A percentile compares a stretch with the other conserved stretches of the same genome.
These are phyloP conservation scores for Apophysomyces ossiformis DNA, from an alignment of 371 early-diverging fungal genomes.

Conservation along the genomic window DNA sequence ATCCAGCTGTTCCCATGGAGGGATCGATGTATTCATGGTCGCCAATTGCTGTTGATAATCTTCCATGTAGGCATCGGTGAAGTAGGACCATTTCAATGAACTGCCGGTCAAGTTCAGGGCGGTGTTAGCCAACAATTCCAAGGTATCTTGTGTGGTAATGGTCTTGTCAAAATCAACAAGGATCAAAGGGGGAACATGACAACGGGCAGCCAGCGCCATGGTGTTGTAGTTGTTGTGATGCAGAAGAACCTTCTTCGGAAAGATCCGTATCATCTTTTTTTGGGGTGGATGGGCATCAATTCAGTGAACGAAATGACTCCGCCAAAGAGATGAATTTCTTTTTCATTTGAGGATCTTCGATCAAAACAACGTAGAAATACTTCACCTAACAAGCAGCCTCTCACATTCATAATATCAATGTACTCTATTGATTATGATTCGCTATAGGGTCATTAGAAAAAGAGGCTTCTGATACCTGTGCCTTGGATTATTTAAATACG, in stretches of 20 bases:
- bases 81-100: constrained; percentile 37
- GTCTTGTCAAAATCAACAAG: constrained; percentile 55
- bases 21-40: neutral
- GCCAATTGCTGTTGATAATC: constrained; percentile 31
- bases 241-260: neutral
- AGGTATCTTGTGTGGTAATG: constrained; percentile 43
- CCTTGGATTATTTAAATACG: no score
- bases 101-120: constrained; percentile 17
- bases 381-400: no score
- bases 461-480: no score
- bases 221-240: neutral
- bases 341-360: no score
- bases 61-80: constrained; percentile 36
- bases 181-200: constrained; percentile 18
- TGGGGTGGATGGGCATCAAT: no score
- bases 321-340: no score
- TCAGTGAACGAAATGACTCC: no score
- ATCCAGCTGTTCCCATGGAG: constrained; percentile 20
- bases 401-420: no score
- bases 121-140: constrained; percentile 35
- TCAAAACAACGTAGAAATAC: no score
- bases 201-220: neutral
- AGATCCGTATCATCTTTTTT: neutral
- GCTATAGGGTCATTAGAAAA: no score
- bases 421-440: no score